Evolutionary conservation across 225 moss, liverwort and hornwort genomes (phyloP), one percentile per base, ranked within the genome.

Genomic region (Rhytidiadelphus loreus): DNA sequence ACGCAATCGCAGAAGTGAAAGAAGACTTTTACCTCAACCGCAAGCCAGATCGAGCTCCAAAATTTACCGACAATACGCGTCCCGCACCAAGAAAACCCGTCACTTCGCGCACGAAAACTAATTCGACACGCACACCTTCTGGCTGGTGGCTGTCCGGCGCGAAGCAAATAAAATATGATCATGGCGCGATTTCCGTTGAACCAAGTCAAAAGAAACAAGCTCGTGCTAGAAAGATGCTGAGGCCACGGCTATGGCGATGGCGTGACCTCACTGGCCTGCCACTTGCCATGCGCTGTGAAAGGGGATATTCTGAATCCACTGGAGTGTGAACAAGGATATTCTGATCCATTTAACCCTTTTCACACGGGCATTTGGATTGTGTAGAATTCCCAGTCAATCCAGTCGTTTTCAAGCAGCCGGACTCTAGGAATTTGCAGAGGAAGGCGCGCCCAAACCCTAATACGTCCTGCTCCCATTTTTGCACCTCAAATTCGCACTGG

Each of bases 51-150:
- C 37, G 8, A 61, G 60, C 75, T 85, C 37, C 70, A 35, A 78
- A n/a, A 35, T 53, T 88, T 91, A 86, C 92, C 92, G 92, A 92
- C 90, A 90, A 57, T 18, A 22, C 89, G 65, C 84, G 70, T 87
- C 65, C 56, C 16, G 13, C 61, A 61, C 44, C 68, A 70, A 69
- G n/a, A 46, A 81, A n/a, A 8, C 26, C 22, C n/a, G 60, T 43
- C 75, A 39, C 60, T 26, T 83, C 44, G 57, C 64, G 73, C 80
- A 58, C 80, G 79, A 29, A 71, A 73, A 43, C 73, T 5, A 75
- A 55, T 12, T n/a, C 60, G 24, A 33, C 82, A 82, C n/a, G 24
- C 60, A n/a, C 62, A 71, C 56, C 41, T 50, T 33, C 46, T 37
- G 35, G 58, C 59, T 58, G 39, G 39, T 58, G 41, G 39, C 16